Conservation (phyloP, 2,329 filamentous ascomycete species). For the Zasmidium angulare region DNA sequence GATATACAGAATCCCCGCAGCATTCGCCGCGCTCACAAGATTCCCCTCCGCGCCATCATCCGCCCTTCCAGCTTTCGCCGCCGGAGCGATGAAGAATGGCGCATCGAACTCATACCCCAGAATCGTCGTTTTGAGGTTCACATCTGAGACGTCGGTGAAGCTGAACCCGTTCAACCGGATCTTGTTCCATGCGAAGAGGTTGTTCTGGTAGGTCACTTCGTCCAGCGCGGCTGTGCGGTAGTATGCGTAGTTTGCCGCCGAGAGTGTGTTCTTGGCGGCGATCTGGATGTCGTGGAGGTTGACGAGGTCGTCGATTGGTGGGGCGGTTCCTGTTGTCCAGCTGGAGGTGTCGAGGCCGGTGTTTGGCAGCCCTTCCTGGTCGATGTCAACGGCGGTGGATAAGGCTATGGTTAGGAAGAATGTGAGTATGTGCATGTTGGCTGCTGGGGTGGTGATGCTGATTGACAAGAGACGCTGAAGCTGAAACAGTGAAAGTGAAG, state of each 20-base stretch:
- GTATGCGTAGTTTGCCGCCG: constrained; percentile 43
- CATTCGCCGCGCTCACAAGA: constrained; percentile 51
- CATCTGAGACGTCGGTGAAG: constrained; percentile 25
- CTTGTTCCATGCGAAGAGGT: constrained; percentile 30
- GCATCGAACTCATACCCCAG: constrained; percentile 77
- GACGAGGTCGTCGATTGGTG: constrained; percentile 27
- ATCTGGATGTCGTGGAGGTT: constrained; percentile 31
- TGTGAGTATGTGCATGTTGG: constrained; percentile 1
- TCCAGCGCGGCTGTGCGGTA: constrained; percentile 31
- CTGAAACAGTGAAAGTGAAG: no score
- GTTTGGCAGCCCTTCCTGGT: constrained; percentile 30
- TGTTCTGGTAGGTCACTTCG: constrained; percentile 31
- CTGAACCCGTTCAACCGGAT: constrained; percentile 29
- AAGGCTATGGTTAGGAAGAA: constrained; percentile 10
- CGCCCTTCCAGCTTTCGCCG: constrained; percentile 87
- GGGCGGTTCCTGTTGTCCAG: constrained; percentile 26
- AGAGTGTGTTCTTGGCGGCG: constrained; percentile 47
- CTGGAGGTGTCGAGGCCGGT: constrained; percentile 29
- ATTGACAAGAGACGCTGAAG: no score
- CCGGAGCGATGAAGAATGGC: constrained; percentile 93
- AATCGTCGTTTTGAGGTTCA: constrained; percentile 67
- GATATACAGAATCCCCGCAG: constrained; percentile 54
- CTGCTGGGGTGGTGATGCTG: no score
- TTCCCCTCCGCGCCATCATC: constrained; percentile 61
- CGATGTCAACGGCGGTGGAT: constrained; percentile 21